Base-by-base conservation (phyloP, 495 filamentous ascomycete species). In the Penicillium chermesinum region DNA sequence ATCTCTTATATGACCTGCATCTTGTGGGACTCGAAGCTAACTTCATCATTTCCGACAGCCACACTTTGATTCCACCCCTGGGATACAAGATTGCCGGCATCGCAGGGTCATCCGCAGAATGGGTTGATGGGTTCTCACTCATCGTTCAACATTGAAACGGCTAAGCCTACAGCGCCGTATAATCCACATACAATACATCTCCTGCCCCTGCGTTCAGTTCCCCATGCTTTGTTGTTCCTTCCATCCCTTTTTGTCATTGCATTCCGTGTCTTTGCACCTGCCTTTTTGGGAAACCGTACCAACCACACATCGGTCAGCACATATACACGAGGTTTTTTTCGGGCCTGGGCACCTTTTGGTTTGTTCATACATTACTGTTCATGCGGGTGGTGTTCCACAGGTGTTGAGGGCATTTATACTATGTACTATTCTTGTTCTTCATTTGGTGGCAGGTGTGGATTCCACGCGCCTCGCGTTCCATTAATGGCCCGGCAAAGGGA, bases 71-170 rank as follows among this genome's bases (percentile, higher is more conserved):
- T 39, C 89, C 91, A 20, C 93, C 93, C 18, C 78, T 87, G 51
- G 91, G 91, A 36, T 96, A 89, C 65, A 88, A 79, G 59, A 83
- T 98, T 63, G 88, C 84, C 53, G 93, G 93, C 34, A 71, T 96
- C 50, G 85, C 87, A 10, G 93, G 93, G 34, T 88, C 87, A 49
- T 89, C 81, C 55, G 88, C 75, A 12, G 59, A 78, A 48, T 96
- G 88, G 88, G 61, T 98, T 21, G 90, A 96, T 66, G 88, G 88
- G 0, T 91, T 98, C 61, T 85, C 85, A 17, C 73, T 96, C 43
- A 84, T 98, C 58, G 87, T 96, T 56, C 82, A 84, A 32, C 82
- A 71, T 83, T 75, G 74, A 69, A 30, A 30, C n/a, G 33, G 13
- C 13, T 10, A 30, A 5, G 25, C 5, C 10, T 30, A 30, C 14